Evolutionary conservation across 1,284 basidiomycete genomes (phyloP).

Genomic region (Schizophyllum commune): DNA sequence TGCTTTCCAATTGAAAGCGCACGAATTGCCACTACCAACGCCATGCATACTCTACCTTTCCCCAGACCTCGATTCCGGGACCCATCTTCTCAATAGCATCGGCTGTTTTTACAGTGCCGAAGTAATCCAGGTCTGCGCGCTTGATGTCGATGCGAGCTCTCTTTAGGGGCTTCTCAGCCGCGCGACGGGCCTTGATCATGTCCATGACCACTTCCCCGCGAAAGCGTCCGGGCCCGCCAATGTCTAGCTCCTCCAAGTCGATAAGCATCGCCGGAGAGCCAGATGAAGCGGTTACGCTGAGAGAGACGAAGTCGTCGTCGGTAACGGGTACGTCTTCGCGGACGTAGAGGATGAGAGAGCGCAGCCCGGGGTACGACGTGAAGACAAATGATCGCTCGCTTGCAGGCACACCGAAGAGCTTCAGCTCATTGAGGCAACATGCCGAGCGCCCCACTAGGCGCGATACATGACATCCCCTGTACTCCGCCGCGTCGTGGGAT

Average conservation of each 20-base stretch:
- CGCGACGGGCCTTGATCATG: background rate
- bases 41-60: background rate
- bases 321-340: background rate
- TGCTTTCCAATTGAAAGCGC: no score
- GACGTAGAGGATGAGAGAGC: background rate
- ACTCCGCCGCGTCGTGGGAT: background rate
- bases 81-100: background rate
- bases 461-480: background rate
- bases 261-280: background rate
- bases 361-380: background rate
- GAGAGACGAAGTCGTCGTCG: background rate
- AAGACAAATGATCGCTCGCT: background rate
- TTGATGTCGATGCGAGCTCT: background rate
- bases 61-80: background rate
- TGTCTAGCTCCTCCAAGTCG: background rate
- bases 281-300: background rate
- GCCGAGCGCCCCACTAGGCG: background rate
- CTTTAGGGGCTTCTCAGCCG: background rate
- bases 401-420: background rate
- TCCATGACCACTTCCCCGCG: background rate
- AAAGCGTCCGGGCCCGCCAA: background rate
- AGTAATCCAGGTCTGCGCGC: background rate
- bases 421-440: background rate
- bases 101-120: background rate
- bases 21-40: no score